Evolutionary conservation across 768 basidiomycete species (phyloP), one percentile per base, ranked within the genome.

Genomic region (Solioccasus polychromus): DNA sequence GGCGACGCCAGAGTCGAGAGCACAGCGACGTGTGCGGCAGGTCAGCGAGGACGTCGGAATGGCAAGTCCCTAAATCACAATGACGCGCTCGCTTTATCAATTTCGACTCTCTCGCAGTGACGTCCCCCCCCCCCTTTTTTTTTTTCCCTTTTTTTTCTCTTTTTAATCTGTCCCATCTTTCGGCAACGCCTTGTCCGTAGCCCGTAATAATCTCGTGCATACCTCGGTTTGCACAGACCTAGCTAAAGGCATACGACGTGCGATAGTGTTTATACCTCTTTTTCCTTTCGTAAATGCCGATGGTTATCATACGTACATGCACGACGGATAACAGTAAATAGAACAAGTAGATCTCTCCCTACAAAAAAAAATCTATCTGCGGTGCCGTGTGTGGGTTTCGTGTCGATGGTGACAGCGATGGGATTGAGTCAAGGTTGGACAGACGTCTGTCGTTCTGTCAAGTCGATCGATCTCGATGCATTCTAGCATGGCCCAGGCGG

Each of bases 21-120:
- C 64, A 32, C 63, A 57, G 40, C 56, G 61, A 12, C 50, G 43
- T n/a, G 50, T 62, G 24, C 59, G 53, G 32, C 51, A 64, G 46
- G 34, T 67, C 3, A 67, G 63, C 30, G 60, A 67, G 31, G 64
- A 67, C 5, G 52, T 63, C 25, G 59, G 60, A 17, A 65, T 65
- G 63, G 40, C 59, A 22, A 63, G 58, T 49, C 65, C 64, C 35
- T 65, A 59, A 45, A 17, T 39, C 31, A n/a, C 25, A 37, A 45
- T n/a, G 15, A 26, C 24, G 7, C 22, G 30, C 29, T 3, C 12
- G 30, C 26, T 24, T 23, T 12, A 29, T 30, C n/a, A n/a, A n/a
- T n/a, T 24, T 15, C 18, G 15, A 51, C 39, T 37, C 30, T 37
- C 38, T 37, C 4, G 41, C 14, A 12, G 41, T 45, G 25, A n/a